These are phyloP conservation scores for Raffaelea ambrosiae DNA, from an alignment of 2,329 filamentous ascomycete genomes.

Conservation along the genomic window DNA sequence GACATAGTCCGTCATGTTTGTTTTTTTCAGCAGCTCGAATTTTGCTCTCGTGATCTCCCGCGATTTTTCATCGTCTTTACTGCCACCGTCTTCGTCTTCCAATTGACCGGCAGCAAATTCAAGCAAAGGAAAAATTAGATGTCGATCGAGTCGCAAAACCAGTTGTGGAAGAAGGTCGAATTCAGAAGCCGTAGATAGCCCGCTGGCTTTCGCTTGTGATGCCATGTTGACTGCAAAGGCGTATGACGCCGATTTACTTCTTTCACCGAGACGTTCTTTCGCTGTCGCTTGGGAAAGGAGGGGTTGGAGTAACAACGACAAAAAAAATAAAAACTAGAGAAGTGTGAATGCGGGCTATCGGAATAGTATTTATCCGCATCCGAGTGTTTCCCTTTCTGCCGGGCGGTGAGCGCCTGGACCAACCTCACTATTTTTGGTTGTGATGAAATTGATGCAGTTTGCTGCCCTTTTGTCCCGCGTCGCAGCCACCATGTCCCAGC, in stretches of 20 bases:
- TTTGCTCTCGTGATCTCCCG: conserved; percentile 75
- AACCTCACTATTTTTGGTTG: too few relatives aligned
- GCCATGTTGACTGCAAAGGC: conserved; percentile 12
- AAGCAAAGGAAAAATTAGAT: conserved; percentile 92
- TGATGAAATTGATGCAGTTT: too few relatives aligned
- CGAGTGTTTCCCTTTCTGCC: conserved; percentile 10
- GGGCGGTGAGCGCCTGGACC: conserved; percentile 14
- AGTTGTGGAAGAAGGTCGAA: conserved; percentile 68
- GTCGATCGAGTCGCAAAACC: conserved; percentile 86
- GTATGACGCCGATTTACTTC: too few relatives aligned
- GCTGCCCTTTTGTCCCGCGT: too few relatives aligned
- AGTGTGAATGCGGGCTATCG: conserved; percentile 9
- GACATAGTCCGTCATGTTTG: conserved; percentile 98
- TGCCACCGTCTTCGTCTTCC: conserved; percentile 57
- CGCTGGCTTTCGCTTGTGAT: not conserved
- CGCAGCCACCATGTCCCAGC: too few relatives aligned
- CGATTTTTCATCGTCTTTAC: conserved; percentile 43
- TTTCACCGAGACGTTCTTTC: too few relatives aligned
- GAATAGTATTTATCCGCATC: conserved; percentile 7
- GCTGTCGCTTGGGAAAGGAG: too few relatives aligned
- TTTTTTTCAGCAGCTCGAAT: conserved; percentile 89
- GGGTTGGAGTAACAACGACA: not conserved
- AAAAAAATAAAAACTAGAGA: conserved; percentile 8
- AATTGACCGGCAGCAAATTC: conserved; percentile 83
- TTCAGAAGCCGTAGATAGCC: conserved; percentile 19